Evolutionary conservation across 495 filamentous ascomycete genomes (phyloP), one percentile per base, ranked within the genome.

Genomic region (Aspergillus panamensis): DNA sequence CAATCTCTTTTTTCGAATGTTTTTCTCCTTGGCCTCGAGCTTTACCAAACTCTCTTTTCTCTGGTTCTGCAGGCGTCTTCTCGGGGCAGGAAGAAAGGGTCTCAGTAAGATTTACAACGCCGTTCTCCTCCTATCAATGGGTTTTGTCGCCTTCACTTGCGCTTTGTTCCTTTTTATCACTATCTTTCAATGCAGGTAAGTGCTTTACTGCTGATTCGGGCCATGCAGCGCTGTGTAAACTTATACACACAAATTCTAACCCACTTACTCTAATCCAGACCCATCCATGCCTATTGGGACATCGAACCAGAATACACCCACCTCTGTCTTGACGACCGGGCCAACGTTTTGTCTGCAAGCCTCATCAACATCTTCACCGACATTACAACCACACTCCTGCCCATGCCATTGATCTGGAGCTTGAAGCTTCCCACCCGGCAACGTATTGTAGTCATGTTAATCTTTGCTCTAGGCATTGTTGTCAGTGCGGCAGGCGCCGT

Each of bases 341-440:
- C 62, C 6, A 71, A 80, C 51, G 74, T 85, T 16, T 75, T 85
- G 39, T 72, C 73, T 3, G 78, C 73, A 10, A 83, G 82, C 50
- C 71, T 84, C 21, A 75, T 86, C 63, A 86, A 87, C 62, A 82
- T 80, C 20, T 60, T 80, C 33, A 83, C 82, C 16, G 86, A 88
- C 59, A 77, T 87, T 47, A 47, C 82, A 1, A 74, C 77, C 19
- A 82, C 84, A 0, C 62, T 82, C 9, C 60, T 88, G 1, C 85
- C 86, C 0, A 83, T 87, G 59, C 79, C 80, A n/a, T 72, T 83
- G 35, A 76, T 84, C 32, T 76, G 79, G 73, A 72, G 76, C 10
- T 65, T 87, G 20, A 75, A 82, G 37, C 70, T 88, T 51, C 80
- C 82, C 25, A 37, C 68, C 16, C 76, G 72, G 30, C 83, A 86